Evolutionary conservation across 495 filamentous ascomycete species (phyloP).

Genomic region (Hypoxylon subgilvum): DNA sequence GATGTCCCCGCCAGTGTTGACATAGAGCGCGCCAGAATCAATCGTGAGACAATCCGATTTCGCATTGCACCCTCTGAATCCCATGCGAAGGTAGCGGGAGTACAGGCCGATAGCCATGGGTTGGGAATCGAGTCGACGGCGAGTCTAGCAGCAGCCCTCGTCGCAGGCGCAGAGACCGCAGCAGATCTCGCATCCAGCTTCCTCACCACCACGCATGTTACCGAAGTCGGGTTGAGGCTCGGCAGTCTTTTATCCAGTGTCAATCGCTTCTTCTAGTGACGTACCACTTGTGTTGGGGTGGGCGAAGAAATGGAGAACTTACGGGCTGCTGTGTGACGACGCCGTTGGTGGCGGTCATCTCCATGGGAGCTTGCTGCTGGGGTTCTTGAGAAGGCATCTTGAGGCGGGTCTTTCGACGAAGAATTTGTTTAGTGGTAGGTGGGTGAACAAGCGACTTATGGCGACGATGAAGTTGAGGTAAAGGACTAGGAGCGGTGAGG

Average conservation of each 20-base stretch:
- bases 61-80: background rate
- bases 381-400: constrained; percentile 43
- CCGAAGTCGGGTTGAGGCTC: constrained; percentile 40
- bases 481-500: constrained; percentile 25
- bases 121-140: background rate
- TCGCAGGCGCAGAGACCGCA: constrained; percentile 45
- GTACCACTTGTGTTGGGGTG: too few species aligned
- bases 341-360: constrained; percentile 34
- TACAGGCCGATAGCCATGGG: background rate
- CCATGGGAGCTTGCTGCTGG: constrained; percentile 46
- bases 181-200: constrained; percentile 44
- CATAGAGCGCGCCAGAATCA: background rate
- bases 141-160: constrained; percentile 43
- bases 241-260: constrained; percentile 22
- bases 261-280: too few species aligned
- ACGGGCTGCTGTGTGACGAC: constrained; percentile 43
- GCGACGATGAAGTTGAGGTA: constrained; percentile 5
- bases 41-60: background rate
- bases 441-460: background rate
- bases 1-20: constrained; percentile 3
- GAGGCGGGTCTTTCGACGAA: constrained; percentile 9
- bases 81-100: background rate
- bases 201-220: constrained; percentile 41
- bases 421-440: constrained; percentile 2
- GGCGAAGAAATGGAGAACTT: constrained; percentile 14